Conservation (phyloP, 169 alveolate genomes). For the Cryptosporidium sp. region DNA sequence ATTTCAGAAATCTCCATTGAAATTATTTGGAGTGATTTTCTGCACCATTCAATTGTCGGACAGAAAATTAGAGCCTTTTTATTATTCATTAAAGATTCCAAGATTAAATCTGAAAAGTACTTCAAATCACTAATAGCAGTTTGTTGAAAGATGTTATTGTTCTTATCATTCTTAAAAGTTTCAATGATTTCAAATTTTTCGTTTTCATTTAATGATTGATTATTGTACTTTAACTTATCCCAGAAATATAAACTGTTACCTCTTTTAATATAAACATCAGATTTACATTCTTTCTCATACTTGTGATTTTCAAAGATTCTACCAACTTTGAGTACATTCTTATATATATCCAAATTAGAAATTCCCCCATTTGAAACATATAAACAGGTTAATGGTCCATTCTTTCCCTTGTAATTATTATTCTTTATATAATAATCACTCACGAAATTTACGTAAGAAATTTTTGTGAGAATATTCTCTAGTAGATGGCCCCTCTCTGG, state of each 20-base stretch:
- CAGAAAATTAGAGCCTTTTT: constrained; percentile 39
- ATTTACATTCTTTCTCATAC: not conserved
- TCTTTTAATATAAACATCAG: constrained; percentile 45
- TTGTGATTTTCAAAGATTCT: not conserved
- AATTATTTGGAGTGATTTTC: constrained; percentile 31
- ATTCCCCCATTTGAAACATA: constrained; percentile 26
- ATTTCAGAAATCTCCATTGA: constrained; percentile 1
- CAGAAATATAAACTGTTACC: not conserved
- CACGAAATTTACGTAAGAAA: constrained; percentile 1
- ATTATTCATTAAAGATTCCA: constrained; percentile 33
- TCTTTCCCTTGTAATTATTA: not conserved
- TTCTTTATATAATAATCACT: too few species aligned
- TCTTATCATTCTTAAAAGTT: not conserved
- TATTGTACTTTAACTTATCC: not conserved
- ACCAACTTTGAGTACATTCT: not conserved
- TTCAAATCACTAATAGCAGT: constrained; percentile 16
- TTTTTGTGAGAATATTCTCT: constrained; percentile 34
- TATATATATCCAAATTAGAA: not conserved
- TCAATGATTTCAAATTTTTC: constrained; percentile 15
- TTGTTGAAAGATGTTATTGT: not conserved
- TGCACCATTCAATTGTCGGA: constrained; percentile 73
- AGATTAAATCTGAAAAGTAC: constrained; percentile 30
- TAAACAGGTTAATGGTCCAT: constrained; percentile 18
- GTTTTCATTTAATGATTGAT: not conserved
- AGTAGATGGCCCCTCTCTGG: constrained; percentile 13